These are phyloP conservation scores for Cunninghamia lanceolata DNA, from an alignment of 75 land plant genomes.

Conservation along the genomic window DNA sequence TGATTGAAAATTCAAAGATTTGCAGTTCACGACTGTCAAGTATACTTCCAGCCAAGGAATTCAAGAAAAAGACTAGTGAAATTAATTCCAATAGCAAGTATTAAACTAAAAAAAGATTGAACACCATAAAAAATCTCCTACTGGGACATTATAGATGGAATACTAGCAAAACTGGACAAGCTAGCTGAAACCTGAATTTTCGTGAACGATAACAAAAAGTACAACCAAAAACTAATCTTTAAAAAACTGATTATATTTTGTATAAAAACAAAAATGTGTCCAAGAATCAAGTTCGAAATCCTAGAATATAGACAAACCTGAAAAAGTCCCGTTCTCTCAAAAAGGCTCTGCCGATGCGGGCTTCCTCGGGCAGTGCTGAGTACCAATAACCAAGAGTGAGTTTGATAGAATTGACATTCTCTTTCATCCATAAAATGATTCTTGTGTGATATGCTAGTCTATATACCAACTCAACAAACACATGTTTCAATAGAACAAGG, in stretches of 20 bases:
- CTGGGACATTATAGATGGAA: background rate
- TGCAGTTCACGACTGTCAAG: background rate
- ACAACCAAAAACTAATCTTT: background rate
- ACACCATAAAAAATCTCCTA: background rate
- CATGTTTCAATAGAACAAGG: background rate
- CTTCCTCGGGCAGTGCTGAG: slow-evolving; percentile 85
- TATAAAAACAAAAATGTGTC: background rate
- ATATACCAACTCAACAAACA: background rate
- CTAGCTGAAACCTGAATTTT: background rate
- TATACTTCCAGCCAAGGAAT: background rate
- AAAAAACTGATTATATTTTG: background rate
- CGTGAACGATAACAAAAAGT: background rate
- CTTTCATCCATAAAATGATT: background rate
- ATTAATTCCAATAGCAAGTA: background rate
- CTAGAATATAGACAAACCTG: slow-evolving; percentile 44
- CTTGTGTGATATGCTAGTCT: background rate
- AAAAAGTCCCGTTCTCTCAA: slow-evolving; percentile 57
- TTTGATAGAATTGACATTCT: background rate
- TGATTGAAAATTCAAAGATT: background rate
- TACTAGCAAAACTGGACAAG: background rate
- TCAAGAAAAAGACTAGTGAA: background rate
- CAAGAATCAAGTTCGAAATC: background rate
- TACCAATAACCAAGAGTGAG: background rate
- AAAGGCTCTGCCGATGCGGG: slow-evolving; percentile 57
- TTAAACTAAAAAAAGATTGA: background rate